Percentiles rank a stretch among this genome's conserved stretches.
Evolutionary conservation across 1,284 basidiomycete species (phyloP).

Genomic region (Tetrapyrgos nigripes): DNA sequence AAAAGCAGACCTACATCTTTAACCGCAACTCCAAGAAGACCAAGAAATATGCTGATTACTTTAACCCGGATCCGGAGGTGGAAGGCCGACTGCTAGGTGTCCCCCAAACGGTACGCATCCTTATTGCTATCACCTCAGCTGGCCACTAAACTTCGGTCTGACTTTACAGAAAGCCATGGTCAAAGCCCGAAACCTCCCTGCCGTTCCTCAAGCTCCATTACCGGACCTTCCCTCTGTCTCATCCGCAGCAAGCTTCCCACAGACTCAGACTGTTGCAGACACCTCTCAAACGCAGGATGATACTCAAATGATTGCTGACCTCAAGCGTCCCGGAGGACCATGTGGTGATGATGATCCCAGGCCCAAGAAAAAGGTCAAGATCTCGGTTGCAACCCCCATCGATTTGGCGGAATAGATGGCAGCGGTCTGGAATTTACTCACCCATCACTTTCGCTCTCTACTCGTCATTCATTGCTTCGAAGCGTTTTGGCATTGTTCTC

Average conservation of each 20-base stretch:
- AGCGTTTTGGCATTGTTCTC: too few relatives aligned
- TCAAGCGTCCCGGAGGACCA: conserved; percentile 35
- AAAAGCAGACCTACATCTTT: conserved; percentile 65
- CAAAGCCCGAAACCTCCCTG: conserved; percentile 9
- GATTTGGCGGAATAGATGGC: conserved; percentile 59
- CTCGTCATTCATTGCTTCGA: background rate
- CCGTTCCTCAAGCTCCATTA: background rate
- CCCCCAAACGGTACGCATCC: conserved; percentile 52
- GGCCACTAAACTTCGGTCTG: conserved; percentile 25
- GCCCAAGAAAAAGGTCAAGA: conserved; percentile 57
- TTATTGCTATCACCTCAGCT: conserved; percentile 28
- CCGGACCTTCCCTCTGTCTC: background rate
- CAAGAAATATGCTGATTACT: conserved; percentile 67
- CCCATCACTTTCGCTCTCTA: background rate
- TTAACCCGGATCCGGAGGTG: conserved; percentile 61
- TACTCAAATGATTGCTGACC: conserved; percentile 25
- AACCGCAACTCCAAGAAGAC: conserved; percentile 51
- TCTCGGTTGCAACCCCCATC: conserved; percentile 59
- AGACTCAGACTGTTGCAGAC: conserved; percentile 21
- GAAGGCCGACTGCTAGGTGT: conserved; percentile 68
- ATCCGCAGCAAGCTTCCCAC: conserved; percentile 8
- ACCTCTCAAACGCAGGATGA: conserved; percentile 62
- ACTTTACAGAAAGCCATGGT: conserved; percentile 15
- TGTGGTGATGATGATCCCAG: conserved; percentile 24
- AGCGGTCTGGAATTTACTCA: background rate